Base-by-base conservation (phyloP, 2,329 filamentous ascomycete species). In the Xylaria polymorpha region DNA sequence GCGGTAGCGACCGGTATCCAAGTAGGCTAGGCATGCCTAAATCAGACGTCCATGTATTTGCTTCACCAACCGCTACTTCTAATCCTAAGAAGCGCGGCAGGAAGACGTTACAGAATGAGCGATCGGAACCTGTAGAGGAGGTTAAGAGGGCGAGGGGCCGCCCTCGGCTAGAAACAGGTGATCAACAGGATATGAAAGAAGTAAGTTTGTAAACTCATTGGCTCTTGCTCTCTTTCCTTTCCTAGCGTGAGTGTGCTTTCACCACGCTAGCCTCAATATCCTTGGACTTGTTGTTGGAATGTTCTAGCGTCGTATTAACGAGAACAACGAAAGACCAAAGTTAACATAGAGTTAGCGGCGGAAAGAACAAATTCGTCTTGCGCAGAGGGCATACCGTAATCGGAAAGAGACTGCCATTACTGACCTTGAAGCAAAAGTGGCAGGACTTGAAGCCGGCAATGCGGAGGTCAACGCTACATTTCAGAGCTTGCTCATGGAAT, bases 331-430 rank as follows among this genome's bases (percentile, higher is more conserved):
- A 61, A 29, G 51, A 51, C 8, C 37, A 55, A 69, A 57, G 35
- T 48, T 77, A 72, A 75, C 69, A 69, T 67, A 22, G 58, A 53
- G 44, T 53, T 72, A 92, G 92, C 91, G 93, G 70, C 91, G 94
- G 61, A 88, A 94, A 64, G 95, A 93, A 5, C 94, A 97, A 78
- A 96, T 97, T 71, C 90, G 94, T 29, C 86, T 95, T 64, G 94
- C 94, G 1, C 94, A 97, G 79, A 85, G 94, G 72, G 93, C 93
- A 0, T 97, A 97, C 77, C 89, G 94, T 18, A 89, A 92, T 75
- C 90, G 94, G 61, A 97, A 97, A 80, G 94, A 97, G 77, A 91
- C 87, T 25, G 92, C 92, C 5, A 95, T 97, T 65, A 86, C 88
- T 35, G 88, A 88, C 0, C 84, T 97, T 12, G 91, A 94, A 77